Base-by-base conservation (phyloP, 2,329 filamentous ascomycete species). In the Alternaria ventricosa region DNA sequence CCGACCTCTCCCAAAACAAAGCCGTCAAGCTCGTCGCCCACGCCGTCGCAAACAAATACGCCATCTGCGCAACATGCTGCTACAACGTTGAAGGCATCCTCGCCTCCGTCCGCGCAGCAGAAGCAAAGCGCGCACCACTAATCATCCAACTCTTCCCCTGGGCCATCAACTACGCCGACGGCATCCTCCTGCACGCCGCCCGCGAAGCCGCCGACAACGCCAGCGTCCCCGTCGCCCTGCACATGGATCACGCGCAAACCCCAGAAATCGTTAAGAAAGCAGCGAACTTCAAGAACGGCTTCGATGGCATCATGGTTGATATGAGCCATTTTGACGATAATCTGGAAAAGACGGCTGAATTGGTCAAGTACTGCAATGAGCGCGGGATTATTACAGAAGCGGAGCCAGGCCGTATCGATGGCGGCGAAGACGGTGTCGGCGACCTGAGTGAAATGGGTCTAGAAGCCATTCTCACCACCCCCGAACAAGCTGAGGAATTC, bases 111-210 rank as follows among this genome's bases (percentile, higher is more conserved):
- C 86, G 86, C 69, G 90, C 90, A 9, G 90, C 90, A 63, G 90
- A 92, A 80, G 85, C 86, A 25, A 89, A 89, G 65, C 83, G 83
- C 50, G 90, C 89, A 0, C 90, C 90, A 0, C 85, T 89, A 63
- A 91, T 92, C 83, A 88, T 92, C 70, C 87, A 91, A 25, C 87
- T 92, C 69, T 92, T 93, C 79, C 90, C 90, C 20, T 92, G 90
- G 90, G 89, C 90, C 0, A 84, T 92, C 56, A 82, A 89, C 66
- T 92, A 90, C 80, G 88, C 88, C 4, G 85, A 86, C 58, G 74
- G 75, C 18, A 75, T 83, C 18, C 79, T 84, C 58, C 74, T 84
- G 27, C 82, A 84, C 56, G 78, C 82, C 41, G 82, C 82, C 3
- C 82, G 82, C 36, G 79, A 83, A 70, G 83, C 82, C 7, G 76